These are phyloP conservation scores for Glutinoglossum americanum DNA, from an alignment of 495 filamentous ascomycete species.

Conservation along the genomic window DNA sequence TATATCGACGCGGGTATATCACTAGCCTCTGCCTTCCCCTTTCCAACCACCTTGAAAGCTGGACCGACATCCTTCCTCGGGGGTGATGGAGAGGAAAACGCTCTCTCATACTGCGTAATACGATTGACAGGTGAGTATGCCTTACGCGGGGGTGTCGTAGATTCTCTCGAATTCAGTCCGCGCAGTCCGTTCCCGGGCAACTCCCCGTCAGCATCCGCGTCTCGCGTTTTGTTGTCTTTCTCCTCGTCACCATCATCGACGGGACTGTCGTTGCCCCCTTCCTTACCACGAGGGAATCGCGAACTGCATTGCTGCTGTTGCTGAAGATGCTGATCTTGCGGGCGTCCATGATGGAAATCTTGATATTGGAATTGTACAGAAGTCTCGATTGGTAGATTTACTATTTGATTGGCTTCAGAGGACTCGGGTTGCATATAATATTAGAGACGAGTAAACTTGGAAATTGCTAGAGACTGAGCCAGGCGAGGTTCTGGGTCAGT, in stretches of 20 bases:
- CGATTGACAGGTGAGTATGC: conserved; percentile 31
- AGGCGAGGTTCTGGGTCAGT: conserved; percentile 10
- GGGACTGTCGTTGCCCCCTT: background rate
- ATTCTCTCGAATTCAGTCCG: conserved; percentile 13
- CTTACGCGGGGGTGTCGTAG: conserved; percentile 12
- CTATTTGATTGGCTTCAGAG: conserved; percentile 33
- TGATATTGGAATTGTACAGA: conserved; percentile 16
- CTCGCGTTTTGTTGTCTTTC: background rate
- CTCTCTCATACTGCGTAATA: conserved; percentile 55
- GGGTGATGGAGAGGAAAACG: conserved; percentile 20
- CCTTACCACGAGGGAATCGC: background rate
- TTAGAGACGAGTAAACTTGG: conserved; percentile 20
- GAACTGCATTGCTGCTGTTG: background rate
- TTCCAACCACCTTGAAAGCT: conserved; percentile 42
- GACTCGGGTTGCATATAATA: conserved; percentile 86
- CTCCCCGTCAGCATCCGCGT: conserved; percentile 15
- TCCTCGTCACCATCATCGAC: background rate
- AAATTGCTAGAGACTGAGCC: conserved; percentile 43
- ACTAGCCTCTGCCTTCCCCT: conserved; percentile 23
- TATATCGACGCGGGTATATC: conserved; percentile 27
- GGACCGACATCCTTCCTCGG: conserved; percentile 24
- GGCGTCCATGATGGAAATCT: conserved; percentile 55
- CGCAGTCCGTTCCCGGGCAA: conserved; percentile 6
- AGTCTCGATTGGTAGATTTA: conserved; percentile 23
- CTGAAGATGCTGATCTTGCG: conserved; percentile 12